These are phyloP conservation scores for Daldinia sp. DNA, from an alignment of 2,329 filamentous ascomycete genomes.

Conservation along the genomic window DNA sequence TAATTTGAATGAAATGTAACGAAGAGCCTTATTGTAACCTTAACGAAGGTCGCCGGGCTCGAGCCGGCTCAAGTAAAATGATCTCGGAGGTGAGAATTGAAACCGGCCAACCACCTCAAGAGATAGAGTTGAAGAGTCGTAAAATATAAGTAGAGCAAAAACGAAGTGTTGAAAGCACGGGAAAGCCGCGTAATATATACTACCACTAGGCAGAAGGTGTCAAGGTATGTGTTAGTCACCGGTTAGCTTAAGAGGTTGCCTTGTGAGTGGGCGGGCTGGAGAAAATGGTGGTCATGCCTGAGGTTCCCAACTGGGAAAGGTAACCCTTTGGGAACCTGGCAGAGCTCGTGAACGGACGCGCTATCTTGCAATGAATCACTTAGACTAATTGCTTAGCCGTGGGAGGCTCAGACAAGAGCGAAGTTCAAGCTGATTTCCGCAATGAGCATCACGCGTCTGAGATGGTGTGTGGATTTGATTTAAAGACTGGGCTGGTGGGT, in stretches of 20 bases:
- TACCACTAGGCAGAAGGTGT: conserved; percentile 41
- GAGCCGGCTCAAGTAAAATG: conserved; percentile 41
- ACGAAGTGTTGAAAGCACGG: conserved; percentile 24
- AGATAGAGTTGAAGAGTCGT: conserved; percentile 37
- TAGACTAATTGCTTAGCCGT: conserved; percentile 30
- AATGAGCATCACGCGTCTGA: conserved; percentile 39
- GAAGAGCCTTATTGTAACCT: conserved; percentile 28
- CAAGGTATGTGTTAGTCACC: conserved; percentile 46
- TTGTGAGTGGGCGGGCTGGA: conserved; percentile 43
- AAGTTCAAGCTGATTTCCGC: conserved; percentile 36
- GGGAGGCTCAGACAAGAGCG: conserved; percentile 32
- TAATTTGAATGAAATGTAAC: conserved; percentile 21
- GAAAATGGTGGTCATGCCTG: conserved; percentile 45
- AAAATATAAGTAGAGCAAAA: conserved; percentile 35
- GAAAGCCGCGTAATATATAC: conserved; percentile 41
- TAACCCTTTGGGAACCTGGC: conserved; percentile 37
- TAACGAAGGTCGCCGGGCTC: conserved; percentile 38
- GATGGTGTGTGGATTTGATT: conserved; percentile 40
- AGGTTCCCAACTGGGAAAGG: conserved; percentile 34
- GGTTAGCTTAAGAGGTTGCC: conserved; percentile 44
- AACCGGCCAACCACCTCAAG: conserved; percentile 32
- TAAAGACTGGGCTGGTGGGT: conserved; percentile 29
- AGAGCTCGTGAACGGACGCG: conserved; percentile 35
- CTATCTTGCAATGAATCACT: conserved; percentile 36
- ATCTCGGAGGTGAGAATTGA: conserved; percentile 27